Conservation (phyloP, 176 grass and related monocot species). For the Poa annua region DNA sequence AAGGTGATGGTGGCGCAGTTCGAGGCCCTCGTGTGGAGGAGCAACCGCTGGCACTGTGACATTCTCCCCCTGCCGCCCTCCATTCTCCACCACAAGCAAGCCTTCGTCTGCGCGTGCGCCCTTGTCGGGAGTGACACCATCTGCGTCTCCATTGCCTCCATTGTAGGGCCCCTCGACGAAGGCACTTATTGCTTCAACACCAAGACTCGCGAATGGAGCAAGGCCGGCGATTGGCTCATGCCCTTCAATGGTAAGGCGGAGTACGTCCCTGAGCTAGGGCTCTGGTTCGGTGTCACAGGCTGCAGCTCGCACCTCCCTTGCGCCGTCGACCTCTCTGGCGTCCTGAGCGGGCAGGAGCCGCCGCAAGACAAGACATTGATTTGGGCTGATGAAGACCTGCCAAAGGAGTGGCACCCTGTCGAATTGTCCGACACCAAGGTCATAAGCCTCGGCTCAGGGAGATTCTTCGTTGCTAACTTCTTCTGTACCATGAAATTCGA, state of each 20-base stretch:
- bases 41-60: neutral
- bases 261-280: neutral
- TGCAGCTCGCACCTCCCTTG: neutral
- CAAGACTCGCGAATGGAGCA: neutral
- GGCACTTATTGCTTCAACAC: neutral
- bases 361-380: neutral
- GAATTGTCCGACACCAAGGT: neutral
- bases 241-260: neutral
- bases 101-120: too few species aligned
- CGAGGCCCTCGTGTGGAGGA: neutral
- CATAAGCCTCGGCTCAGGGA: neutral
- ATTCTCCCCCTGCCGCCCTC: neutral
- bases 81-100: neutral
- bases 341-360: neutral
- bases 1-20: neutral
- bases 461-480: neutral
- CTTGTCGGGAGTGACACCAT: too few species aligned
- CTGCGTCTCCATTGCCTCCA: neutral
- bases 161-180: neutral
- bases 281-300: neutral
- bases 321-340: neutral
- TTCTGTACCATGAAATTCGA: neutral
- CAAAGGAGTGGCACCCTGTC: too few species aligned
- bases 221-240: neutral
- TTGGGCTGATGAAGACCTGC: neutral